These are phyloP conservation scores for Psilocybe cyanescens DNA, from an alignment of 768 basidiomycete species.

Conservation along the genomic window DNA sequence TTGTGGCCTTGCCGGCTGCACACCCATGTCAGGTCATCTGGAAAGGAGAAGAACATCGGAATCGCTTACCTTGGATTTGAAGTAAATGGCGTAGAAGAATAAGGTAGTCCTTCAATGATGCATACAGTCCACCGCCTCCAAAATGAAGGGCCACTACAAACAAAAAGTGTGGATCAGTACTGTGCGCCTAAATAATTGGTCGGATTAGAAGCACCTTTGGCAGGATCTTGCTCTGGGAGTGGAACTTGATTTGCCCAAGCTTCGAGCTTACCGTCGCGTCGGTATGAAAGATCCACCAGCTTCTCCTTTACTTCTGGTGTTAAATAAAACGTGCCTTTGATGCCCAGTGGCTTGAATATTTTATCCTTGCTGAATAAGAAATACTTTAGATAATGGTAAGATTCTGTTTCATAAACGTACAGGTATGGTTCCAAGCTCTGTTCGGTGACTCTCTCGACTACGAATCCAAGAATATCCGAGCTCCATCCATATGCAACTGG, in stretches of 20 bases:
- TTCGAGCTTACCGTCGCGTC: conserved; percentile 22
- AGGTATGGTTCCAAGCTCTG: conserved; percentile 31
- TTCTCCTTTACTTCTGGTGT: conserved; percentile 26
- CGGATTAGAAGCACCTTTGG: conserved; percentile 16
- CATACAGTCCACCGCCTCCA: conserved; percentile 31
- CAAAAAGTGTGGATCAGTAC: not conserved
- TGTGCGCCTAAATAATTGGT: not conserved
- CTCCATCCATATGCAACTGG: conserved; percentile 35
- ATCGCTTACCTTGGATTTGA: conserved; percentile 27
- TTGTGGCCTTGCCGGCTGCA: not conserved
- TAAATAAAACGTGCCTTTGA: conserved; percentile 28
- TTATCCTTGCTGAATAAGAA: conserved; percentile 26
- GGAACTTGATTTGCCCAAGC: conserved; percentile 18
- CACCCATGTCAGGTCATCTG: not conserved
- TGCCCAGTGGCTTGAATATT: conserved; percentile 34
- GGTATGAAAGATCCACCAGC: conserved; percentile 25
- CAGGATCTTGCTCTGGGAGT: conserved; percentile 26
- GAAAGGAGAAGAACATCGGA: not conserved
- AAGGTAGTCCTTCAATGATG: conserved; percentile 30
- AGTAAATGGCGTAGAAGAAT: conserved; percentile 32
- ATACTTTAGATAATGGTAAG: conserved; percentile 23
- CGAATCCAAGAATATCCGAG: conserved; percentile 33
- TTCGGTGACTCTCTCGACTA: conserved; percentile 34
- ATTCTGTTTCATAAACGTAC: conserved; percentile 31
- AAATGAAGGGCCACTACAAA: conserved; percentile 22